Base-by-base conservation (phyloP, 2,329 filamentous ascomycete genomes). In the Remersonia thermophila region DNA sequence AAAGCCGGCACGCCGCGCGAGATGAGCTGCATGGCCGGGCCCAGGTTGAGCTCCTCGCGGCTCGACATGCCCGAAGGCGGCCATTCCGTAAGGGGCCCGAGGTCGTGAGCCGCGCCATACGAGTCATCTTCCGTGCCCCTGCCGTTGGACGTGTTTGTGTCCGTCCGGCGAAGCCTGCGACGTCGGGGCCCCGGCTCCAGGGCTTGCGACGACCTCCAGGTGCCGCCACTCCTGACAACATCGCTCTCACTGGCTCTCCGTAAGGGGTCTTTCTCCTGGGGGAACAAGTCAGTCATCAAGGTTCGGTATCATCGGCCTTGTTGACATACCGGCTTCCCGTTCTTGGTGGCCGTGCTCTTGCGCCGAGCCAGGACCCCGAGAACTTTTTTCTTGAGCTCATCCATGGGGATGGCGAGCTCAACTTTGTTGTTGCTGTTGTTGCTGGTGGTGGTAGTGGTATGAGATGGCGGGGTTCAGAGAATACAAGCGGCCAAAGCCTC, bases 1-100 rank as follows among this genome's bases (percentile, higher is more conserved):
- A 73, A 69, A 2, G 62, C 59, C 4, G 74, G 70, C 2, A 68
- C 72, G 5, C 75, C 75, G 7, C 65, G 60, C n/a, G 64, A 63
- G 42, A 79, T 71, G 39, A 76, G 60, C 33, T 73, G 65, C 56
- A 68, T 65, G 8, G 74, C 75, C 32, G 67, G 64, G 30, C 61
- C 63, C 12, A 69, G 64, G 1, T 65, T 57, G 7, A 79, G 60
- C 41, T 71, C 65, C 27, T 70, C 67, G 16, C 63, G 53, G 30
- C 51, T 57, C 9, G 61, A 57, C 32, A 74, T 54, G 33, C 66
- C 68, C 9, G 59, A 55, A 0, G 74, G 74, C 13, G 74, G 74
- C 74, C 74, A 79, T 47, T 65, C 57, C 2, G 63, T 66, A 39
- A 71, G 53, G 4, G 65, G 61, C 7, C 54, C 48, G 7, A 46